Evolutionary conservation across 1,139 yeast genomes (phyloP), one percentile per base, ranked within the genome.

Genomic region (Kodamaea ohmeri): DNA sequence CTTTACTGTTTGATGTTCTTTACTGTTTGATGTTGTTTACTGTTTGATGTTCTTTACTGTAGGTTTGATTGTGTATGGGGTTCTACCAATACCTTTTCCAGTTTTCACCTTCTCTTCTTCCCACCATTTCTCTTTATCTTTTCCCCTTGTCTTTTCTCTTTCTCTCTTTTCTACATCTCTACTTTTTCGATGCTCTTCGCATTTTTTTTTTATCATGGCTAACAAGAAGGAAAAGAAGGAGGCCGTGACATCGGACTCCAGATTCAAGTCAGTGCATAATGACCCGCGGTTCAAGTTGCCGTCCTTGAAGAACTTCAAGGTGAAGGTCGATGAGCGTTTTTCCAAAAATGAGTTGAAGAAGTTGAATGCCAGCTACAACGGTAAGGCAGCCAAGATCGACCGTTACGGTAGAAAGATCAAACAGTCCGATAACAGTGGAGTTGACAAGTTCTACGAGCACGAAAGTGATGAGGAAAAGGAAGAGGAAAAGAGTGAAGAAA

Each of bases 241-340:
- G 17, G 41, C 44, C 11, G 68, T 76, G 12, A 75, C 81, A 2
- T 53, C 60, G 3, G 97, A 89, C 61, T 74, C 81, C 13, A 77
- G 98, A 56, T 92, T 92, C 62, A 66, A 84, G 15, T 69, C 82
- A 4, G 85, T 90, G 4, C 89, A 84, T 52, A 79, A 75, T 49
- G 98, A 94, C 60, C 97, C 98, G 3, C 73, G 96, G 48, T 92
- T 92, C 65, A 82, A 78, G 47, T 64, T 78, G 30, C 92, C 96
- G 3, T 81, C 74, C 49, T 73, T 74, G 56, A 80, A 80, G 51
- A 80, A 83, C 45, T 65, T 82, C 46, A 85, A 83, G 58, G 84
- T 88, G 31, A 80, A 85, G 50, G 74, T 94, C 30, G 99, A 92
- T 63, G 85, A 80, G 42, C 79, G 99, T 61, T 92, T 92, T 61